Conservation (phyloP, 495 filamentous ascomycete genomes). For the Penicillium manginii region DNA sequence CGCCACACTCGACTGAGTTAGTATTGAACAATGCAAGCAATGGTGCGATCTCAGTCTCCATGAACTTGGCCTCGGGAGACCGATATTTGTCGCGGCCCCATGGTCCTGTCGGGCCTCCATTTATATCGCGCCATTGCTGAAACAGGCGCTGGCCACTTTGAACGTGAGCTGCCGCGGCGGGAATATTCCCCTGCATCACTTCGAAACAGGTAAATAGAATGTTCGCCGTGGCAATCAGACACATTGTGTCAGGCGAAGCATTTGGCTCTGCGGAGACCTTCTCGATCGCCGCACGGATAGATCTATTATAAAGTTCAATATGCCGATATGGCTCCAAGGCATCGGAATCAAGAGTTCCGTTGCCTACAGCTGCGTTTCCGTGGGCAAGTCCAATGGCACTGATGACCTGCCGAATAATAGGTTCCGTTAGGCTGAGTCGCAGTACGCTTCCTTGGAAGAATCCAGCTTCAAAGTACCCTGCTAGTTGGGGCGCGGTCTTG, state of each 20-base stretch:
- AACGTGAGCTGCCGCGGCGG: slow-evolving; percentile 19
- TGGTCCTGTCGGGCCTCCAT: slow-evolving; percentile 2
- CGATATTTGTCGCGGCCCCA: slow-evolving; percentile 17
- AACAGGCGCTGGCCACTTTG: slow-evolving; percentile 22
- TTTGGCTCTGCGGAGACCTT: slow-evolving; percentile 6
- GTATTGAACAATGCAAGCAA: slow-evolving; percentile 20
- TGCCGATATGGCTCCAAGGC: neutral
- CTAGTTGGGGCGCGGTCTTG: slow-evolving; percentile 52
- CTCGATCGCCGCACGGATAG: slow-evolving; percentile 19
- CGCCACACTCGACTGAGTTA: slow-evolving; percentile 13
- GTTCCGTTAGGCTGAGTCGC: slow-evolving; percentile 60
- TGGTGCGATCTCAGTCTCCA: slow-evolving; percentile 25
- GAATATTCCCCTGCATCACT: slow-evolving; percentile 18
- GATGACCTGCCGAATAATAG: slow-evolving; percentile 64
- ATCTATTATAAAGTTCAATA: slow-evolving; percentile 19
- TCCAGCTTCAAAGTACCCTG: slow-evolving; percentile 61
- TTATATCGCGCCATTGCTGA: slow-evolving; percentile 16
- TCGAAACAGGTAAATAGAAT: slow-evolving; percentile 28
- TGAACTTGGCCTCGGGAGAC: slow-evolving; percentile 18
- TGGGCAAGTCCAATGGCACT: slow-evolving; percentile 65
- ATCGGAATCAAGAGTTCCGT: neutral
- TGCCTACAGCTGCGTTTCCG: slow-evolving; percentile 34
- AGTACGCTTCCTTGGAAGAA: slow-evolving; percentile 61
- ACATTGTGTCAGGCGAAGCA: slow-evolving; percentile 1
- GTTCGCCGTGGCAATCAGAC: slow-evolving; percentile 15